Evolutionary conservation across 73 alveolate species (phyloP).

Genomic region (Paramecium caudatum): DNA sequence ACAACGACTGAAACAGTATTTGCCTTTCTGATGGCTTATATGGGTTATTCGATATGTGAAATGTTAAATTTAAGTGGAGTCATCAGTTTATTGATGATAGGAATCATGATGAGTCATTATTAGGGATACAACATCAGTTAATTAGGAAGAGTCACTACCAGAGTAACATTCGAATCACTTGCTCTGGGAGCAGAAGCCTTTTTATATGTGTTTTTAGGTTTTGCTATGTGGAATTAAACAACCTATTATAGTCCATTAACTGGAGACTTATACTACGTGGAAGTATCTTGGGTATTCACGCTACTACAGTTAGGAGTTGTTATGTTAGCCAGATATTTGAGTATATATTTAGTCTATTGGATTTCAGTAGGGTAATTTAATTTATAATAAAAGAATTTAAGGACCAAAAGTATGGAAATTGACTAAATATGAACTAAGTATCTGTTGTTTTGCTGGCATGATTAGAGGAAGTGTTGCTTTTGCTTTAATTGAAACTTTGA

Average conservation of each 20-base stretch:
- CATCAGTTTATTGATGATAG: conserved; percentile 93
- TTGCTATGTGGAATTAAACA: conserved; percentile 72
- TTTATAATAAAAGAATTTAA: not conserved
- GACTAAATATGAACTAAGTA: not conserved
- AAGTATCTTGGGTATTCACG: conserved; percentile 73
- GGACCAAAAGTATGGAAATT: conserved; percentile 63
- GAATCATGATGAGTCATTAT: conserved; percentile 95
- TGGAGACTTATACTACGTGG: conserved; percentile 28
- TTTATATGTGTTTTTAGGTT: conserved; percentile 73
- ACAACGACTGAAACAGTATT: conserved; percentile 92
- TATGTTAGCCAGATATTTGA: conserved; percentile 70
- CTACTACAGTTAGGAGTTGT: conserved; percentile 41
- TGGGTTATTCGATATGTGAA: conserved; percentile 92
- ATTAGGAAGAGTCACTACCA: conserved; percentile 74
- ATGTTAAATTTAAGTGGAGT: conserved; percentile 93
- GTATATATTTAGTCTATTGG: conserved; percentile 73
- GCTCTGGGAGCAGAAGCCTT: conserved; percentile 72
- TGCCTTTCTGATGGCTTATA: conserved; percentile 90
- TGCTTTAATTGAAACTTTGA: conserved; percentile 59
- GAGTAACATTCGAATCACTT: conserved; percentile 71
- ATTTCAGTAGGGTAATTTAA: conserved; percentile 49
- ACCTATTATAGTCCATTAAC: conserved; percentile 64
- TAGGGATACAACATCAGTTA: conserved; percentile 92
- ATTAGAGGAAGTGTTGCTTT: conserved; percentile 69
- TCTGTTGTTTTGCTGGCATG: conserved; percentile 68